These are phyloP conservation scores for Microthyrium microscopicum DNA, from an alignment of 2,329 filamentous ascomycete species.

Conservation along the genomic window DNA sequence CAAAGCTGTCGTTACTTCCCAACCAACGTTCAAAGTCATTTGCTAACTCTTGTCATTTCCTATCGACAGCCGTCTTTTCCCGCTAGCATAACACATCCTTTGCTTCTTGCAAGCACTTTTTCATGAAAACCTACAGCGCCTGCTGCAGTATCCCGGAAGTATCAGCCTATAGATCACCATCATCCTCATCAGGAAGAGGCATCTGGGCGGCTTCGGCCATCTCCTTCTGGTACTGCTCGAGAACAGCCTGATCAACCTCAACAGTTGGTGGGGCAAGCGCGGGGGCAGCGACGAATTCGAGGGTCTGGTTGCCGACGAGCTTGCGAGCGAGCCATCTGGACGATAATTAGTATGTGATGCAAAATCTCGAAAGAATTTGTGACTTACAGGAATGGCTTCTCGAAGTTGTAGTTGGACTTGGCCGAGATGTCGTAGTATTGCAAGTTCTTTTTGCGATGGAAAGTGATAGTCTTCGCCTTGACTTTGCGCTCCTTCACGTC, in stretches of 20 bases:
- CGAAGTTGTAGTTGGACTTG: constrained; percentile 99
- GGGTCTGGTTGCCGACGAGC: constrained; percentile 79
- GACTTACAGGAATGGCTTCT: constrained; percentile 80
- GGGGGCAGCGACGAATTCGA: constrained; percentile 91
- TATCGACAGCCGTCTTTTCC: too few species aligned
- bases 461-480: constrained; percentile 99
- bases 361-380: not conserved
- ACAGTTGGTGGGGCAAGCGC: constrained; percentile 90
- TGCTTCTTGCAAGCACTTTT: too few species aligned
- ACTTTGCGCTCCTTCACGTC: constrained; percentile 99
- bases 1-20: too few species aligned
- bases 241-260: constrained; percentile 66
- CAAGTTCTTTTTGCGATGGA: constrained; percentile 99
- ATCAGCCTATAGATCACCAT: constrained; percentile 42
- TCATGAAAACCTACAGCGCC: too few species aligned
- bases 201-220: constrained; percentile 64
- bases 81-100: too few species aligned
- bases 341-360: not conserved
- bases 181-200: constrained; percentile 91
- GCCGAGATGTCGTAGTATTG: constrained; percentile 99
- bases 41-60: too few species aligned
- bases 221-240: constrained; percentile 73
- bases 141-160: too few species aligned
- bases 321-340: constrained; percentile 81
- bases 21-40: too few species aligned